Evolutionary conservation across 257 asterid species (phyloP).

Genomic region (Solanum sparsipilum): DNA sequence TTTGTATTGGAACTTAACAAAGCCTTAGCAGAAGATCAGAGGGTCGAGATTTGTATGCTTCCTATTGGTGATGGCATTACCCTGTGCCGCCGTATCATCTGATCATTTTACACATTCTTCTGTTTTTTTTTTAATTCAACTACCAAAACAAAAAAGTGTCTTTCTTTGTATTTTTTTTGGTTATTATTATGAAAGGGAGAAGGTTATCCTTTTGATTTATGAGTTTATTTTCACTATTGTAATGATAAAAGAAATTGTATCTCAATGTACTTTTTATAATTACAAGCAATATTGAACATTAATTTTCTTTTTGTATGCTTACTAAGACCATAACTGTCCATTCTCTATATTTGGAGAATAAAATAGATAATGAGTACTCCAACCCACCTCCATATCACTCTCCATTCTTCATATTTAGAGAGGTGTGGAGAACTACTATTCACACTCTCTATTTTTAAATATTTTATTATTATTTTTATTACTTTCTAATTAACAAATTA

Average conservation of each 20-base stretch:
- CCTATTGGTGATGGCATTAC: constrained; percentile 22
- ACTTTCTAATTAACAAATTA: no score
- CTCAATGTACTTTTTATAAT: not conserved
- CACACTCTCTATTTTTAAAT: no score
- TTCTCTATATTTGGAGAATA: no score
- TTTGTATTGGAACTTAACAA: constrained; percentile 15
- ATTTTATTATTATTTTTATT: no score
- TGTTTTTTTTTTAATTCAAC: not conserved
- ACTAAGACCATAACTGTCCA: not conserved
- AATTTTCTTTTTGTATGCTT: not conserved
- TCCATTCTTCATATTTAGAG: no score
- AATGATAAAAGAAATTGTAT: not conserved
- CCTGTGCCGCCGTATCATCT: constrained; percentile 12
- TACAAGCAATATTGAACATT: not conserved
- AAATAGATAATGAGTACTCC: no score
- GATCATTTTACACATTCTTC: not conserved
- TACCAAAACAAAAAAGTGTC: not conserved
- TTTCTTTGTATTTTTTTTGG: not conserved
- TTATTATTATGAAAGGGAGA: not conserved
- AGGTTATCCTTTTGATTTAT: not conserved
- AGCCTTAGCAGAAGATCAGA: constrained; percentile 10
- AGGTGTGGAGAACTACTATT: no score
- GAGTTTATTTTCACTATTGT: not conserved
- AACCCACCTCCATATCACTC: no score
- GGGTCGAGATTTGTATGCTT: constrained; percentile 19